A percentile compares a stretch with the other conserved stretches of the same genome.
Conservation (phyloP, 139 green algal genomes). For the Chlamydomonas urium region DNA sequence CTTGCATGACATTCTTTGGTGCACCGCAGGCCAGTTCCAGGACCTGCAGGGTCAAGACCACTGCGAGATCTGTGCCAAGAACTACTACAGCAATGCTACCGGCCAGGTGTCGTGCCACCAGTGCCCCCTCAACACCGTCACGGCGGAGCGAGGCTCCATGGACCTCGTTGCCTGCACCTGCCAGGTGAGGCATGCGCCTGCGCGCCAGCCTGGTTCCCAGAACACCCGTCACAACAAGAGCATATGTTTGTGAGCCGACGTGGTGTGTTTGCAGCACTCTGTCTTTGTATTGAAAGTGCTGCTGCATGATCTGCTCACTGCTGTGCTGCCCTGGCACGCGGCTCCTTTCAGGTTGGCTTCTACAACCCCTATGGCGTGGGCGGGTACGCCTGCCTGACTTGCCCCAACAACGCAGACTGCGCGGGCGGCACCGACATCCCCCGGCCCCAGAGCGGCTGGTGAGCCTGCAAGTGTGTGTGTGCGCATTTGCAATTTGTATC, state of each 20-base stretch:
- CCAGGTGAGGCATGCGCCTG: too few relatives aligned
- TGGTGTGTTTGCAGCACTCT: too few relatives aligned
- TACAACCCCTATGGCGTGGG: background rate
- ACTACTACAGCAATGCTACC: conserved; percentile 1
- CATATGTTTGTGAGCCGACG: too few relatives aligned
- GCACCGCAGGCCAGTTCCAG: conserved; percentile 10
- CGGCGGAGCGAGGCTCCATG: conserved; percentile 5
- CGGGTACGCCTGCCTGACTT: conserved; percentile 23
- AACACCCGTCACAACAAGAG: too few relatives aligned
- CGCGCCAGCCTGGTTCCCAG: too few relatives aligned
- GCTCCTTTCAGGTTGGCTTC: conserved; percentile 8
- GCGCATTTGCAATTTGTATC: too few relatives aligned
- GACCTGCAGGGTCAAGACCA: background rate
- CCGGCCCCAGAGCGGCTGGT: background rate
- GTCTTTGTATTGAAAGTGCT: too few relatives aligned
- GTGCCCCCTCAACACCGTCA: conserved; percentile 27
- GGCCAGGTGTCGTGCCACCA: background rate
- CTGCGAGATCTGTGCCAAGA: conserved; percentile 22
- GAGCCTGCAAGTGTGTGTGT: too few relatives aligned
- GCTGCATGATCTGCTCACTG: background rate
- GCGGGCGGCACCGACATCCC: conserved; percentile 7
- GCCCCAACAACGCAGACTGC: conserved; percentile 21
- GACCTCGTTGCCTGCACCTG: conserved; percentile 20
- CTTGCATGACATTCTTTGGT: too few relatives aligned
- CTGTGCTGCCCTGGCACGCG: background rate